Base-by-base conservation (phyloP, 768 basidiomycete genomes). In the Xerocomus spinulosus region DNA sequence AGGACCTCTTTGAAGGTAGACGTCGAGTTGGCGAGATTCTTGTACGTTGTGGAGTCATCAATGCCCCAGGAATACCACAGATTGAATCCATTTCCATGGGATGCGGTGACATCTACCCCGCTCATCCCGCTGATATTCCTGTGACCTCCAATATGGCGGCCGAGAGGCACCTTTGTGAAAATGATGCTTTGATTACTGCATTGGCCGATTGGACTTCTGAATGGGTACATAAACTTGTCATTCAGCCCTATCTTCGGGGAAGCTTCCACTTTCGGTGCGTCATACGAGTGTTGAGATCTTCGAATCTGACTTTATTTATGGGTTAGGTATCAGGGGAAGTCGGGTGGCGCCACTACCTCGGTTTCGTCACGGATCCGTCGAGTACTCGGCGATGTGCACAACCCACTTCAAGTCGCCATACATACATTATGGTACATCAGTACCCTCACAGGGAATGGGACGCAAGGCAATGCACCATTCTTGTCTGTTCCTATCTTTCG, bases 391-490 rank as follows among this genome's bases (percentile, higher is more conserved):
- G n/a, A 36, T 14, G 49, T 69, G 26, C 35, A 40, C 35, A 66
- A 64, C 49, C 67, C 66, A 8, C 48, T 54, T 35, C 59, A 63
- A 23, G 63, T 67, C 13, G 51, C 37, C 35, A 47, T 67, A 38
- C 57, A 67, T 37, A 58, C 68, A 23, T 42, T 69, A 23, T 71
- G 65, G 68, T 56, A 64, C 46, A 70, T 70, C 32, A 33, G 52
- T 41, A 45, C 44, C 29, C 69, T 69, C 20, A 52, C 54, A 0
- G 51, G 50, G 35, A 56, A 51, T 17, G 51, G 46, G 9, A 42
- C 42, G 13, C 47, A 53, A 15, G 42, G 51, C 10, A 53, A 58
- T 42, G 25, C 30, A 5, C 39, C 58, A 46, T 69, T 71, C 46
- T 47, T 62, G 26, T 59, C 62, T 5, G 23, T 64, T 20, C 60